Conservation (phyloP, 2,329 filamentous ascomycete species). For the Fusarium xyrophilum region DNA sequence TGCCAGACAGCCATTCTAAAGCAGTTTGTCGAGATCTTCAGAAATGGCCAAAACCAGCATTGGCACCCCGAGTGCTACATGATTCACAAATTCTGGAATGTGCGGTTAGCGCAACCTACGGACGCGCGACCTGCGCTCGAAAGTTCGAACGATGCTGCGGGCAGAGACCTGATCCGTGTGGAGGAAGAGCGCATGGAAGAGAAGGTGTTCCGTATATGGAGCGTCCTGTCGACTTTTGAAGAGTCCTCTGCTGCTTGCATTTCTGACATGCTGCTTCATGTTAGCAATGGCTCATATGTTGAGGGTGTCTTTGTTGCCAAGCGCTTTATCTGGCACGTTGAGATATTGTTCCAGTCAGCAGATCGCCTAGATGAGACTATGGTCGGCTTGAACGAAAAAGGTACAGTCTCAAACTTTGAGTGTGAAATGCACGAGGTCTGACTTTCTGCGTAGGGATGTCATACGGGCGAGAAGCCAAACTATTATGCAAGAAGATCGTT, state of each 20-base stretch:
- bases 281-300: conserved; percentile 95
- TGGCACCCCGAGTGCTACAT: conserved; percentile 99
- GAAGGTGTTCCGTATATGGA: conserved; percentile 98
- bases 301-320: conserved; percentile 95
- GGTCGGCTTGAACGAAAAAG: conserved; percentile 73
- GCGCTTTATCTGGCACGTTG: conserved; percentile 95
- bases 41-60: conserved; percentile 97
- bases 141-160: conserved; percentile 60
- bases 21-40: conserved; percentile 98
- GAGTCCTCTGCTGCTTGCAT: conserved; percentile 98
- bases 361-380: conserved; percentile 83
- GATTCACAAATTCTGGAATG: conserved; percentile 99
- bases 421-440: conserved; percentile 6
- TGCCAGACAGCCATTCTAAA: conserved; percentile 97
- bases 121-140: conserved; percentile 54
- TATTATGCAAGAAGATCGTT: conserved; percentile 99
- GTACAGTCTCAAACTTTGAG: conserved; percentile 54
- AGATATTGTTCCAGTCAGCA: conserved; percentile 87
- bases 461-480: conserved; percentile 94
- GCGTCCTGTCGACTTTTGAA: conserved; percentile 94
- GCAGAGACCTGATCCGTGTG: conserved; percentile 77
- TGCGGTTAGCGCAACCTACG: conserved; percentile 74
- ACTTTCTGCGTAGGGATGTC: conserved; percentile 68
- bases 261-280: conserved; percentile 97
- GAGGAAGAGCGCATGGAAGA: conserved; percentile 96